phyloP scores from a whole-genome alignment of 2,329 filamentous ascomycete genomes.

The Microdochium trichocladiopsis region DNA sequence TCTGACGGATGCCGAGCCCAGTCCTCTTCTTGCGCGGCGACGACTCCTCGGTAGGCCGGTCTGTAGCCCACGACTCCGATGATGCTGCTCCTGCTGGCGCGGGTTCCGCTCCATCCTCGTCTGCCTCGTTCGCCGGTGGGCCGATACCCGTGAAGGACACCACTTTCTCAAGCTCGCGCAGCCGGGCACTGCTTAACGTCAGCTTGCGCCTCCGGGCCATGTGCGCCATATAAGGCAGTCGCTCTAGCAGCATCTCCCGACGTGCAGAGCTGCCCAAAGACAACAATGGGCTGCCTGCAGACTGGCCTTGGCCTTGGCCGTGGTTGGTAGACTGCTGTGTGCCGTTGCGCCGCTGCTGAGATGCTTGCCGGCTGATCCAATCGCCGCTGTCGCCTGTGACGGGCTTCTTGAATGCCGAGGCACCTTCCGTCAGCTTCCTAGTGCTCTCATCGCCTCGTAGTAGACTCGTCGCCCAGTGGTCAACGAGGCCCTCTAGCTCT shows the following conservation, averaged over 20 bases:
- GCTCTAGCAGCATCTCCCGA: constrained; percentile 72
- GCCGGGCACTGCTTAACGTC: constrained; percentile 24
- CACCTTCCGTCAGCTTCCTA: constrained; percentile 34
- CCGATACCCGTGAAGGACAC: constrained; percentile 58
- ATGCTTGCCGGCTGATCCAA: constrained; percentile 11
- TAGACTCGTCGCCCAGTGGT: constrained; percentile 58
- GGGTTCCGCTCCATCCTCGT: constrained; percentile 30
- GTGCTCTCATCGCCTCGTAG: constrained; percentile 44
- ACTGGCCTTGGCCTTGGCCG: constrained; percentile 8
- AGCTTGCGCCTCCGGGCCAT: constrained; percentile 45
- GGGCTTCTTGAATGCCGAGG: constrained; percentile 40
- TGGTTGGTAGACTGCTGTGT: constrained; percentile 14
- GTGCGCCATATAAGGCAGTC: constrained; percentile 75
- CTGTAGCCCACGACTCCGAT: constrained; percentile 53
- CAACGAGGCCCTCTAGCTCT: constrained; percentile 69
- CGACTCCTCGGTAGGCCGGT: constrained; percentile 48
- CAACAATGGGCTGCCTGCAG: constrained; percentile 31
- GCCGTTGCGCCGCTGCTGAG: constrained; percentile 7
- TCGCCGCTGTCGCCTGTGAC: constrained; percentile 20
- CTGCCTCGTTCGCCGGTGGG: constrained; percentile 20
- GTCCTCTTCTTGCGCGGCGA: constrained; percentile 39
- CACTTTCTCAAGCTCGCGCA: constrained; percentile 59
- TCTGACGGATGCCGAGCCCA: constrained; percentile 25
- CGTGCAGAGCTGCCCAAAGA: constrained; percentile 60
- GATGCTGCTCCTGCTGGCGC: constrained; percentile 27